Base-by-base conservation (phyloP, 129 eudicot genomes). In the Escallonia rubra region DNA sequence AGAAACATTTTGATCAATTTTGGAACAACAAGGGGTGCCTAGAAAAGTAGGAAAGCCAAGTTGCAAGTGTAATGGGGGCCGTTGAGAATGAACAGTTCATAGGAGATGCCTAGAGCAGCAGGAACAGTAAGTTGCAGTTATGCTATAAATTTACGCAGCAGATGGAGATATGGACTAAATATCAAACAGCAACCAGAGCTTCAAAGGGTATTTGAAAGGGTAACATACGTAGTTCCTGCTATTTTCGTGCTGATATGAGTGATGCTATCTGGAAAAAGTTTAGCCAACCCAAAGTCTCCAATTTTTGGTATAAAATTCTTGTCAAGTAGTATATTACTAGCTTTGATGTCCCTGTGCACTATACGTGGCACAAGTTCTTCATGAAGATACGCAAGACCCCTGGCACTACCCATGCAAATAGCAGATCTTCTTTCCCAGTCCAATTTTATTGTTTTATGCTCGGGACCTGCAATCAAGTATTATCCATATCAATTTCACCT, bases 221-320 rank as follows among this genome's bases (percentile, higher is more conserved):
- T 13, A 74, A 74, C 99, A n/a, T 75, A 89, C 96, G 95, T 89
- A 47, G 99, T 93, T 74, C 99, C 99, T 63, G 95, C 91, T 52
- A 93, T 72, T 70, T 85, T 71, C 5, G 99, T 93, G 88, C 86
- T 93, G 34, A 93, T 89, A 84, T 93, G 99, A 65, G 99, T 93
- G 44, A 93, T 86, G 67, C 80, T 78, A 63, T 93, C 98, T 3
- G 98, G 98, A 49, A 93, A 93, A 63, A 93, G 98, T 73, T 89
- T 93, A 57, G 98, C 98, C 85, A 93, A 77, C 54, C 98, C 98
- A 72, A 93, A 93, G 72, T 93, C 98, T 78, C 98, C 98, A 59
- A 93, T 89, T 84, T 93, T 93, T 58, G 98, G 95, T 7, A 15
- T 62, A 57, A 82, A 93, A 63, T 89, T 81, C 66, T 75, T 76